These are phyloP conservation scores for Musa beccarii DNA, from an alignment of 176 grass and related monocot species.

Conservation along the genomic window DNA sequence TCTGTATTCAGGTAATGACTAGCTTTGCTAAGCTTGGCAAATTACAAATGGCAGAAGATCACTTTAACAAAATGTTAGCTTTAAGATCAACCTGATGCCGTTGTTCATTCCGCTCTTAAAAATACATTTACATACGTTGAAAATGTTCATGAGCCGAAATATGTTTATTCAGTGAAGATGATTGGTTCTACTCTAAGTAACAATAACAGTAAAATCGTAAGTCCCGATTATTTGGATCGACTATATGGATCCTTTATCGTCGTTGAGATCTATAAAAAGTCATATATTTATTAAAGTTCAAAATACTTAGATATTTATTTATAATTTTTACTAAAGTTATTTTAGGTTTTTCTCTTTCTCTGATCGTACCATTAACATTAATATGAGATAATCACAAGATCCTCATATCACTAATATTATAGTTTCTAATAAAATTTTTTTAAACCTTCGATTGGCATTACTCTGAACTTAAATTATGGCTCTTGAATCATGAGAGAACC, in stretches of 20 bases:
- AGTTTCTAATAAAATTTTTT: no score
- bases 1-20: constrained; percentile 56
- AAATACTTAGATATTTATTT: no score
- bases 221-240: no score
- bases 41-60: constrained; percentile 40
- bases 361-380: no score
- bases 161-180: constrained; percentile 65
- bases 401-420: no score
- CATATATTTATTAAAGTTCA: no score
- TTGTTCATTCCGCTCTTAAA: constrained; percentile 66
- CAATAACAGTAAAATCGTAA: no score
- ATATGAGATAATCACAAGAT: no score
- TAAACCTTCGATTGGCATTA: background rate
- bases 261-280: no score
- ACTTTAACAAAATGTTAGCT: constrained; percentile 74
- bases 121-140: constrained; percentile 67
- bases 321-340: no score
- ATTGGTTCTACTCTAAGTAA: constrained; percentile 26
- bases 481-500: constrained; percentile 75
- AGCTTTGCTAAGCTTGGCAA: constrained; percentile 53
- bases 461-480: constrained; percentile 49
- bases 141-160: constrained; percentile 62
- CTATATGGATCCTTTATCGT: no score
- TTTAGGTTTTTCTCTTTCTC: no score
- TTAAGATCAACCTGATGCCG: constrained; percentile 42